Base-by-base conservation (phyloP, 2,329 filamentous ascomycete species). In the Fusarium duplospermum region DNA sequence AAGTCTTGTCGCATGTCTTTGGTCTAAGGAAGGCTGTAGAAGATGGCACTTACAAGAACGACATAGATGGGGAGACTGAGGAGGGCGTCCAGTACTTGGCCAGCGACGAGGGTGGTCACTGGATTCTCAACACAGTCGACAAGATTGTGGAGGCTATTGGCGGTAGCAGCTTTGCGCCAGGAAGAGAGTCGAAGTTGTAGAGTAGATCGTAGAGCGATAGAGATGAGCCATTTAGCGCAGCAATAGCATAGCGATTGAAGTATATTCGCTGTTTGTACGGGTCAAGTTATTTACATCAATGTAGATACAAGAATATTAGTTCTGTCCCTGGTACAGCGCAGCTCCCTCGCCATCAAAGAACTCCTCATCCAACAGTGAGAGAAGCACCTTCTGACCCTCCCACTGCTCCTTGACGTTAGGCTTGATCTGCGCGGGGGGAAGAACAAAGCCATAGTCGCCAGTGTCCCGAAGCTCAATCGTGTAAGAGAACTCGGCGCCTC, bases 1-100 rank as follows among this genome's bases (percentile, higher is more conserved):
- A 96, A 85, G 93, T 97, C 14, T 83, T 93, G 20, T 94, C 92
- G 74, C 94, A 97, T 82, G 87, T 96, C 0, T 96, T 95, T 83
- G 94, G 94, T 0, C 80, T 97, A 82, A 84, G 93, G 67, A 96
- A 96, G 85, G 93, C 90, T 1, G 87, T 93, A 61, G 90, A 93
- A 72, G 91, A 94, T 81, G 93, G 92, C 1, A 86, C 84, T 22
- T 87, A 87, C 83, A 77, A 76, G 73, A 74, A 71, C 11, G 83
- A 83, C 36, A 77, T 74, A 27, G 78, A 81, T 47, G 78, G 76
- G 0, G 80, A 81, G 68, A 83, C 78, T 3, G 80, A 84, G 35
- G 81, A 84, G 69, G 76, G 65, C 3, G 77, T 80, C n/a, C 66
- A 75, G 61, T 86, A 85, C 82, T 54, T 88, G 71, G 85, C 84